Evolutionary conservation across 306 rosid species (phyloP).

Genomic region (Cucumis cinereus): DNA sequence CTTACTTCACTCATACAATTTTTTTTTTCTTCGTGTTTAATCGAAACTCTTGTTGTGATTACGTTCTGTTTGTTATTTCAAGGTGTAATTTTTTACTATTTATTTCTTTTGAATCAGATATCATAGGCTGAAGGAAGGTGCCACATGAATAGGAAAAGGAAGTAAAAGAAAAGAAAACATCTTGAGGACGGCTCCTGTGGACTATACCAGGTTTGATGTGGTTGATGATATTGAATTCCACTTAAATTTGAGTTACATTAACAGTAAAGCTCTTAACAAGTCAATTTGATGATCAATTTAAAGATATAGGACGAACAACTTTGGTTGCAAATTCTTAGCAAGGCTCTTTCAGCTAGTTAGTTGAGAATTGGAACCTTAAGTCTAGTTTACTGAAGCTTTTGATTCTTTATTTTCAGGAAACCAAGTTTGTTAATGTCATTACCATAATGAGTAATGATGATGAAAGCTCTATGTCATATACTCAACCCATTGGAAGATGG

Average conservation of each 20-base stretch:
- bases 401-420: constrained; percentile 24
- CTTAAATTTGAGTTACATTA: neutral
- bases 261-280: neutral
- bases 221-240: neutral
- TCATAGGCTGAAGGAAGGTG: neutral
- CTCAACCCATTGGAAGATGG: constrained; percentile 53
- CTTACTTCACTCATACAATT: neutral
- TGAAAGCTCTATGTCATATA: constrained; percentile 36
- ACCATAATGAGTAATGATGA: constrained; percentile 26
- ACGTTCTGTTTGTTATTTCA: neutral
- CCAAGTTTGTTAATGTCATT: constrained; percentile 9
- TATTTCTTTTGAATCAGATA: neutral
- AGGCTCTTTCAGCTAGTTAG: neutral
- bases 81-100: neutral
- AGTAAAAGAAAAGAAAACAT: neutral
- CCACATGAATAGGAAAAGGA: neutral
- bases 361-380: neutral
- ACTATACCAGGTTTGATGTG: constrained; percentile 1
- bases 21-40: neutral
- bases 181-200: neutral
- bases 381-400: neutral
- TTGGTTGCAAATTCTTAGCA: neutral
- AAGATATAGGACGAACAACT: neutral
- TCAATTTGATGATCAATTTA: neutral
- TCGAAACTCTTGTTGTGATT: neutral